Evolutionary conservation across 352 stramenopile genomes (phyloP), one percentile per base, ranked within the genome.

Genomic region (Globisporangium cederbergense): DNA sequence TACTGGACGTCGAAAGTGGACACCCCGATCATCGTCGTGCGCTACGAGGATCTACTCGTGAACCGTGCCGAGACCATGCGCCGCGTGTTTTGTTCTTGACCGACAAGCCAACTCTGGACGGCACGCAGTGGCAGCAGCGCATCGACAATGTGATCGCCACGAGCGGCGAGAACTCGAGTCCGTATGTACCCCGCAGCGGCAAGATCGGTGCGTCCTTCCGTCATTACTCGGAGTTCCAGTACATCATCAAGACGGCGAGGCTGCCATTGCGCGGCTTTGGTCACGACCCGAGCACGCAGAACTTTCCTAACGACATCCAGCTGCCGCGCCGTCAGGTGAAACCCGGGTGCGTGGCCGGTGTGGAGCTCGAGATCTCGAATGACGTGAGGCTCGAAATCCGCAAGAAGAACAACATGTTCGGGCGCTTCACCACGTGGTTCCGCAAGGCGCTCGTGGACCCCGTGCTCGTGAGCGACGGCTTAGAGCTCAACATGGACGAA

Each of bases 1-100:
- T 97, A 93, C 72, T 98, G 93, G 93, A 93, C 86, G 7, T 76
- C 77, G 8, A 96, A 91, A 38, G 81, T 89, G 22, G 85, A 91
- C 38, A 88, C 97, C 43, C 88, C 90, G 7, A 83, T 97, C 68
- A 90, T 98, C 54, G 76, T 98, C 47, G 79, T 98, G 34, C 86
- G 93, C 20, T 98, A 98, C 71, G 93, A 98, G 68, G 90, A 97
- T 60, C 64, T 97, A 2, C 72, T 97, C 16, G 57, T 95, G 52
- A 76, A 97, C 45, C 81, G 83, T 10, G 76, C 79, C 20, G 87
- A 96, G 60, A 94, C 82, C 1, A 43, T 96, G 40, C 82, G 85
- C 61, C 83, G 87, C 1, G 86, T 96, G 40, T 94, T 53, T 58
- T 93, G 8, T 96, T 96, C 64, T 63, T 96, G 40, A 80, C 74